A percentile compares a stretch with the other conserved stretches of the same genome.
Conservation (phyloP, 2,329 filamentous ascomycete genomes). For the Claviceps maximensis region DNA sequence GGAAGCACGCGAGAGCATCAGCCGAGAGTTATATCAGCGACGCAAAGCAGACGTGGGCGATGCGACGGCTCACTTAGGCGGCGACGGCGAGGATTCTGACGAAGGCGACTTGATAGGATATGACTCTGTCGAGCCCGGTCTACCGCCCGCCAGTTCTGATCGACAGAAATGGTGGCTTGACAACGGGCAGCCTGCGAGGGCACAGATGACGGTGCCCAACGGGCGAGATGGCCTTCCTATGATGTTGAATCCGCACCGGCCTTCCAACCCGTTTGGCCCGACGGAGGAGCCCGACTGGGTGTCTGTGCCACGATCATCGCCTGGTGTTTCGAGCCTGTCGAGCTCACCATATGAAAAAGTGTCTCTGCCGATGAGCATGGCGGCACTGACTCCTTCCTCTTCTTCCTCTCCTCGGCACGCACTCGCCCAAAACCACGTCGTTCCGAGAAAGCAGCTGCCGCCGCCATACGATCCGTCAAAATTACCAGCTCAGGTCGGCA, state of each 20-base stretch:
- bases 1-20: constrained; percentile 54
- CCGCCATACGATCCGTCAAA: constrained; percentile 34
- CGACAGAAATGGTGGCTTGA: constrained; percentile 60
- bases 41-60: constrained; percentile 54
- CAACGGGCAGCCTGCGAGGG: constrained; percentile 61
- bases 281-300: constrained; percentile 79
- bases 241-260: constrained; percentile 58
- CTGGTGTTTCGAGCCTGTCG: constrained; percentile 43
- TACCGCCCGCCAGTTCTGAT: constrained; percentile 54
- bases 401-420: constrained; percentile 22
- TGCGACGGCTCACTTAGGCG: constrained; percentile 42
- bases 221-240: constrained; percentile 36
- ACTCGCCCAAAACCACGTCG: constrained; percentile 21
- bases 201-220: constrained; percentile 52
- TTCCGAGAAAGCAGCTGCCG: constrained; percentile 35
- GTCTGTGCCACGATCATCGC: constrained; percentile 40
- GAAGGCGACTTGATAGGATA: constrained; percentile 75
- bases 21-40: constrained; percentile 59
- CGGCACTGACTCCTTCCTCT: constrained; percentile 22
- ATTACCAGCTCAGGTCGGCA: constrained; percentile 32
- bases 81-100: constrained; percentile 42
- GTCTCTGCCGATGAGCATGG: constrained; percentile 30
- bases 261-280: constrained; percentile 68
- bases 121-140: constrained; percentile 67
- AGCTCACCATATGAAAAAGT: constrained; percentile 48